Conservation (phyloP, 2,329 filamentous ascomycete genomes). For the Calonectria multiphialidica region DNA sequence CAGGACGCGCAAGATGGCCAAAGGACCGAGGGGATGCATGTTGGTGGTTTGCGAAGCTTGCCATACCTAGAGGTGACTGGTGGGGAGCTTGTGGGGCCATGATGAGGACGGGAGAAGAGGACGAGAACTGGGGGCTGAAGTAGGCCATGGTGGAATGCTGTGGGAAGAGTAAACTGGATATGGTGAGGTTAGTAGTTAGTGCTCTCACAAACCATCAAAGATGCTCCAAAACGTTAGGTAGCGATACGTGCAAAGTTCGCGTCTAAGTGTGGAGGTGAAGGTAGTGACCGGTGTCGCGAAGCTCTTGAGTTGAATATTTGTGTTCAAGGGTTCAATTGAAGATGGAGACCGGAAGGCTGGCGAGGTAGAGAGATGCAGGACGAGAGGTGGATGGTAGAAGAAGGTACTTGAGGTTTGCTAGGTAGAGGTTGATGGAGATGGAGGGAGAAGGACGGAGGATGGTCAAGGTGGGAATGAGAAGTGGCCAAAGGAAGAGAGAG, state of each 20-base stretch:
- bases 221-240: not conserved
- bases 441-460: not conserved
- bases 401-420: constrained; percentile 15
- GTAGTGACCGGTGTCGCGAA: not conserved
- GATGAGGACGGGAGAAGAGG: constrained; percentile 60
- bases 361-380: constrained; percentile 23
- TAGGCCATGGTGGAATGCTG: constrained; percentile 53
- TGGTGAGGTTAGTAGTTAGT: constrained; percentile 47
- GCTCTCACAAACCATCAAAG: constrained; percentile 48
- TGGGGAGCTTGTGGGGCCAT: constrained; percentile 51
- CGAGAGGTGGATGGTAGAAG: constrained; percentile 18
- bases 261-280: constrained; percentile 2
- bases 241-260: not conserved
- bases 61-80: constrained; percentile 47
- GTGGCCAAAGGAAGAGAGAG: not conserved
- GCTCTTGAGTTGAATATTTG: not conserved
- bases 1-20: constrained; percentile 45
- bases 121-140: constrained; percentile 55
- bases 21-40: constrained; percentile 41
- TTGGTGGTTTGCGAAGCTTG: constrained; percentile 43
- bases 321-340: constrained; percentile 9
- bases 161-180: constrained; percentile 32
- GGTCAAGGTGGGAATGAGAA: constrained; percentile 19
- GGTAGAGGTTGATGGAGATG: constrained; percentile 6
- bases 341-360: constrained; percentile 5